Evolutionary conservation across 371 early-diverging fungal genomes (phyloP), one percentile per base, ranked within the genome.

Genomic region (Dinochytrium kinnereticum): DNA sequence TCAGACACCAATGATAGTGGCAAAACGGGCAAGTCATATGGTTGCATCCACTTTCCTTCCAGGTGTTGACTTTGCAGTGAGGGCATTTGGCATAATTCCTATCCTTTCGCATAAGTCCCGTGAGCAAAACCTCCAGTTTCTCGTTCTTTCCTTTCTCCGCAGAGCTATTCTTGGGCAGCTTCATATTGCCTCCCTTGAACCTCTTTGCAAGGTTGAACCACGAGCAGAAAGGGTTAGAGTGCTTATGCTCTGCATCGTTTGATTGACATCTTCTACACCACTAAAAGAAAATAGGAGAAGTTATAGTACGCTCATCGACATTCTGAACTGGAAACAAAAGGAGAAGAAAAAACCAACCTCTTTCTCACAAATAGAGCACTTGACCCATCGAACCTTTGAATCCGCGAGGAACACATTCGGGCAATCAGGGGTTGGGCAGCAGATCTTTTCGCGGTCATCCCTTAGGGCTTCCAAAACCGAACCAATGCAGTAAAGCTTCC

Each of bases 1-100:
- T 55, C 57, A 55, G 30, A 55, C 57, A 55, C 57, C 57, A 55
- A 55, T 55, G 57, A 55, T 55, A 55, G 57, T 55, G 21, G 57
- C 57, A 55, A 19, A 7, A 55, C 7, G 57, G 57, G 57, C 57
- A 55, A 19, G 57, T 55, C 57, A 55, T 55, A 24, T 55, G 57
- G 24, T 55, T 55, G 24, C 57, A 44, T 19, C 44, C 44, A 44
- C 44, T 44, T 7, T 55, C 57, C 57, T 55, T 55, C 7, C 7
- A 7, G 5, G 57, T 55, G 57, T 24, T 30, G 10, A 55, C 57
- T 30, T 55, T 55, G 57, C 57, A 55, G 17, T 55, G 10, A 17
- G 57, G 57, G 30, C 57, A 55, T 30, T 30, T 55, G 17, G 57
- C 57, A 24, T 55, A 55, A 30, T 19, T 55, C 24, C 57, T 55